phyloP scores from a whole-genome alignment of 2,329 filamentous ascomycete genomes.

The Hysterium pulicare region DNA sequence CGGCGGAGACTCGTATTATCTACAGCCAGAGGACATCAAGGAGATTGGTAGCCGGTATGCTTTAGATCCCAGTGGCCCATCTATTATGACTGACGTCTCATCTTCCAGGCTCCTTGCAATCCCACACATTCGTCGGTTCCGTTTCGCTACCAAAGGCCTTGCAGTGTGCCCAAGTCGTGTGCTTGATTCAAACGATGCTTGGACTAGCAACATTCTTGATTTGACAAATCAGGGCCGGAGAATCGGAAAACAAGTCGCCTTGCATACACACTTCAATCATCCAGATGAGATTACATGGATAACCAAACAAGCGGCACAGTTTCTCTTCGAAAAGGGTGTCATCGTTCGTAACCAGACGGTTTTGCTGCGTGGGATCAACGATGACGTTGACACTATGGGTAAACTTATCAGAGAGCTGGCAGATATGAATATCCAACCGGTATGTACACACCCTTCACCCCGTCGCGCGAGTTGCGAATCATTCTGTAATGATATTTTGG shows the following conservation, averaged over 20 bases:
- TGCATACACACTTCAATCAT: slow-evolving; percentile 66
- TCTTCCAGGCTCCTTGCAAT: slow-evolving; percentile 50
- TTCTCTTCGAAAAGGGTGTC: slow-evolving; percentile 51
- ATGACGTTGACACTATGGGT: slow-evolving; percentile 52
- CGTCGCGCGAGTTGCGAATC: too few species aligned
- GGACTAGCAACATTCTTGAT: slow-evolving; percentile 52
- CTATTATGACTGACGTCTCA: slow-evolving; percentile 1
- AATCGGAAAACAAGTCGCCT: slow-evolving; percentile 57
- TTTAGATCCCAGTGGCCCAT: background rate
- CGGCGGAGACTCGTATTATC: slow-evolving; percentile 60
- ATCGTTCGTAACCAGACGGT: slow-evolving; percentile 61
- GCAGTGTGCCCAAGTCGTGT: slow-evolving; percentile 58
- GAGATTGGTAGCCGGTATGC: slow-evolving; percentile 49
- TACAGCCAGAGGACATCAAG: slow-evolving; percentile 51
- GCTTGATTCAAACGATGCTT: slow-evolving; percentile 51
- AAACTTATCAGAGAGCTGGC: slow-evolving; percentile 53
- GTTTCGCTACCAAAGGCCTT: slow-evolving; percentile 61
- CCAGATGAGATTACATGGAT: slow-evolving; percentile 62
- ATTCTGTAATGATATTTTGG: too few species aligned
- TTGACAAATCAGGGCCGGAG: slow-evolving; percentile 50
- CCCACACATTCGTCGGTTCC: slow-evolving; percentile 57
- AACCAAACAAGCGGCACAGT: slow-evolving; percentile 50
- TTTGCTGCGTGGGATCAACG: slow-evolving; percentile 58
- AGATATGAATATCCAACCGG: slow-evolving; percentile 56
- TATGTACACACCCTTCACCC: slow-evolving; percentile 32